Evolutionary conservation across 306 rosid species (phyloP), one percentile per base, ranked within the genome.

Genomic region (Canavalia gladiata): DNA sequence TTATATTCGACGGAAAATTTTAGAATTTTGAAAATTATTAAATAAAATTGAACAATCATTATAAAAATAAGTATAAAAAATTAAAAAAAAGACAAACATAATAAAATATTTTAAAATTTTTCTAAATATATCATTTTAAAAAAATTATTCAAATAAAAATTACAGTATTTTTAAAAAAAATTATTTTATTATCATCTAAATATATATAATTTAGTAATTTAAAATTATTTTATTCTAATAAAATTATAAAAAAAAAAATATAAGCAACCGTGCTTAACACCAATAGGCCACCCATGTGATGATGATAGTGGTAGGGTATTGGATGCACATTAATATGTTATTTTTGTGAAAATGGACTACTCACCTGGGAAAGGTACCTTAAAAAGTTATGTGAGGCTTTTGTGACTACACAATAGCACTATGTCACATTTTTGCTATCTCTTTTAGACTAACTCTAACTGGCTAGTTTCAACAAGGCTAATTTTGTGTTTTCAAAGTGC

Each of bases 191-290:
- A 18, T 18, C 25, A 18, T 18, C 25, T 18, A 18, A 18, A 18
- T 18, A 18, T 18, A 18, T 18, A 18, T 18, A 18, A 18, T 18
- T 18, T 18, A 18, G 25, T 18, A 18, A 18, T 18, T 18, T 18
- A 18, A 18, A 18, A 18, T 18, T 18, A 18, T 18, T 18, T 18
- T 18, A 18, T 18, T 18, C 25, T 18, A 18, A 18, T 18, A 18
- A 18, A 18, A 18, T 18, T 18, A 18, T 45, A 45, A 45, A 45
- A 45, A 5, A 45, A 45, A 45, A 45, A 45, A 3, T 66, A 84
- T 84, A 79, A 74, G 84, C 69, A 74, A 63, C 68, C 57, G 78
- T 68, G 84, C 82, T 68, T 84, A 69, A 80, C 84, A 75, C 12
- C 71, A 41, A 63, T 65, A 52, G 25, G 67, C 75, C 50, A 81